Evolutionary conservation across 1,284 basidiomycete genomes (phyloP), one percentile per base, ranked within the genome.

Genomic region (Puccinia triticina): DNA sequence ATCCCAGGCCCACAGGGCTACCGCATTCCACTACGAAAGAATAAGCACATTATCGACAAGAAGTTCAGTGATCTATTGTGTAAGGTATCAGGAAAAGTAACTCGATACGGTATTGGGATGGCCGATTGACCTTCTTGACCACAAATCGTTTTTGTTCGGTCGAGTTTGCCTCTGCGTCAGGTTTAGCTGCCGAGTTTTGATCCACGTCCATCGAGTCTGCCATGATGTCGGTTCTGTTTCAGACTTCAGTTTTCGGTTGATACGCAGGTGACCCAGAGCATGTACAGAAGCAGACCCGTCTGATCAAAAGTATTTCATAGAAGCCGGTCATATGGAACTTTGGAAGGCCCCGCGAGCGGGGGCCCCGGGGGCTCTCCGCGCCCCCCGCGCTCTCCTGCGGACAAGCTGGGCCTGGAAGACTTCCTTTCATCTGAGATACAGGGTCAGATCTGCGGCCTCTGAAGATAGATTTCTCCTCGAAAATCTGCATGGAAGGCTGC

Each of bases 1-100:
- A 69, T 82, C 80, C 80, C 80, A 82, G 32, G 80, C 80, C 80
- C 80, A 82, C 2, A 82, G 61, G 18, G 80, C 80, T 67, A 82
- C 80, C 5, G 80, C 80, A 26, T 82, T 82, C 80, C 80, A 82
- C 80, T 82, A 40, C 64, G 64, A 59, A 66, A 48, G 14, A 40
- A 32, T 2, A 37, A 79, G 57, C 3, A 2, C 37, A n/a, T 26
- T 12, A 29, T 40, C 71, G 26, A 21, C 40, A 34, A 10, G 34
- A 11, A 67, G 2, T 4, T 10, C 1, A 69, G 26, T 21, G 40
- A 74, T 29, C 4, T 21, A 32, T 57, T 61, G 59, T 2, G 32
- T 61, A 11, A 34, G 1, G 12, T 34, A 57, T 57, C 11, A 29
- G 26, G 43, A 74, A 73, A 74, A 64, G n/a, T 23, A 48, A 37